Evolutionary conservation across 2,329 filamentous ascomycete genomes (phyloP).

Genomic region (Pyricularia pennisetigena): DNA sequence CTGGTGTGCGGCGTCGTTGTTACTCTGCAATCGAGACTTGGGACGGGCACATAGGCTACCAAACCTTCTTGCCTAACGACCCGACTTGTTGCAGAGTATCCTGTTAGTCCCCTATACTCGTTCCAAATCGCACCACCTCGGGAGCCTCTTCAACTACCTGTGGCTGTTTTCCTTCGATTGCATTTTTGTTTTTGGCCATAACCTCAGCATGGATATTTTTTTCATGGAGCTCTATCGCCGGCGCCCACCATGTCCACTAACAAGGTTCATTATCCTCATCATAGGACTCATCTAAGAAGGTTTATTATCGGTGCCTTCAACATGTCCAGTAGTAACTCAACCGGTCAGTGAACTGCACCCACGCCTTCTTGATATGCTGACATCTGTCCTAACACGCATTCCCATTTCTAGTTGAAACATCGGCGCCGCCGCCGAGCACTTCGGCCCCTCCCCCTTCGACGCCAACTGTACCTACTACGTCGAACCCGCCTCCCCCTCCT

Average conservation of each 20-base stretch:
- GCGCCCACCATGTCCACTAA: constrained; percentile 12
- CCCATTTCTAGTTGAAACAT: constrained; percentile 1
- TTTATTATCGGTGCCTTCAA: constrained; percentile 16
- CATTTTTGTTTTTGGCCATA: background rate
- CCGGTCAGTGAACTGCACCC: constrained; percentile 9
- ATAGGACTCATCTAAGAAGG: constrained; percentile 14
- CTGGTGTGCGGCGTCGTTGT: background rate
- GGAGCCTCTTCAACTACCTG: background rate
- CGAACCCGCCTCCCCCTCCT: constrained; percentile 9
- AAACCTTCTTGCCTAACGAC: background rate
- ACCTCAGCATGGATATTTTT: background rate
- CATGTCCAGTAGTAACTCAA: constrained; percentile 18
- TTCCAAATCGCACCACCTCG: background rate
- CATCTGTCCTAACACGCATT: background rate
- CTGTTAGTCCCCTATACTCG: background rate
- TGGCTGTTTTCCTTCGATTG: background rate
- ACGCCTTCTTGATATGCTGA: background rate
- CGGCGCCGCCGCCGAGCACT: constrained; percentile 10
- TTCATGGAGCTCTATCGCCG: background rate
- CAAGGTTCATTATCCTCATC: constrained; percentile 13
- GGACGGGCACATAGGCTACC: background rate
- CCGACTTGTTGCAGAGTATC: background rate
- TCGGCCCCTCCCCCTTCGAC: constrained; percentile 8
- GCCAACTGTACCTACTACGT: constrained; percentile 13
- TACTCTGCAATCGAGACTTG: background rate